A percentile compares a stretch with the other conserved stretches of the same genome.
Evolutionary conservation across 495 filamentous ascomycete genomes (phyloP).

Genomic region (Margaritispora aquatica): DNA sequence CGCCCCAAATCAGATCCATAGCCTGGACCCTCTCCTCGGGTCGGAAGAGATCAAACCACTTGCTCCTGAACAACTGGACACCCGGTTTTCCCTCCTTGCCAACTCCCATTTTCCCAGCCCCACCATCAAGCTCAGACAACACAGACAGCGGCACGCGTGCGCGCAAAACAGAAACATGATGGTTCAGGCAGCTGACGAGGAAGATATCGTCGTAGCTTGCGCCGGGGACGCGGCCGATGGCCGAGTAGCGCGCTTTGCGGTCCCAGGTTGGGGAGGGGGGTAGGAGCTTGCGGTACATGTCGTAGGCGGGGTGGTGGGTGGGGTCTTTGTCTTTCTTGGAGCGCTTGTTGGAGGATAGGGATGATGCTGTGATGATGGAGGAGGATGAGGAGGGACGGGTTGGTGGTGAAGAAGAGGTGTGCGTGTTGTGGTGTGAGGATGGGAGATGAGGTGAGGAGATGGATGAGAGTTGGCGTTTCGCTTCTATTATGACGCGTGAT

Average conservation of each 20-base stretch:
- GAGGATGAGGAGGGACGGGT: too few species aligned
- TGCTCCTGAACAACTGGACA: slow-evolving; percentile 60
- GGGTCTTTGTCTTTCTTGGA: slow-evolving; percentile 32
- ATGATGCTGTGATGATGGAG: background rate
- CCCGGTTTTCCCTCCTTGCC: slow-evolving; percentile 42
- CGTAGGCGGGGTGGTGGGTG: slow-evolving; percentile 45
- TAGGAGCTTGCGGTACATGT: slow-evolving; percentile 51
- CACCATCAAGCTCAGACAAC: slow-evolving; percentile 44
- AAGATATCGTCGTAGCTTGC: slow-evolving; percentile 60
- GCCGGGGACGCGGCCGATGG: slow-evolving; percentile 49
- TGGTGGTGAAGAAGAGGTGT: background rate
- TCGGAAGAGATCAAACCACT: slow-evolving; percentile 74
- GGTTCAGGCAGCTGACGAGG: slow-evolving; percentile 73
- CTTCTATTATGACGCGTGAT: background rate
- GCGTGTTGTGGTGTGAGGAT: background rate
- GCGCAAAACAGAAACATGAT: slow-evolving; percentile 72
- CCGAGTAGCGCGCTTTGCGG: slow-evolving; percentile 61
- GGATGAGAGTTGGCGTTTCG: background rate
- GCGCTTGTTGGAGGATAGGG: slow-evolving; percentile 12
- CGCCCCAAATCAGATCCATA: slow-evolving; percentile 66
- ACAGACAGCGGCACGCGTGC: slow-evolving; percentile 65
- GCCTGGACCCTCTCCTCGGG: slow-evolving; percentile 61
- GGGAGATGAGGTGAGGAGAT: background rate
- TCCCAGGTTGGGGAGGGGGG: slow-evolving; percentile 70
- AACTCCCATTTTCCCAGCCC: slow-evolving; percentile 15